Evolutionary conservation across 2,329 filamentous ascomycete species (phyloP).

Genomic region (Chaetothyriales sp.): DNA sequence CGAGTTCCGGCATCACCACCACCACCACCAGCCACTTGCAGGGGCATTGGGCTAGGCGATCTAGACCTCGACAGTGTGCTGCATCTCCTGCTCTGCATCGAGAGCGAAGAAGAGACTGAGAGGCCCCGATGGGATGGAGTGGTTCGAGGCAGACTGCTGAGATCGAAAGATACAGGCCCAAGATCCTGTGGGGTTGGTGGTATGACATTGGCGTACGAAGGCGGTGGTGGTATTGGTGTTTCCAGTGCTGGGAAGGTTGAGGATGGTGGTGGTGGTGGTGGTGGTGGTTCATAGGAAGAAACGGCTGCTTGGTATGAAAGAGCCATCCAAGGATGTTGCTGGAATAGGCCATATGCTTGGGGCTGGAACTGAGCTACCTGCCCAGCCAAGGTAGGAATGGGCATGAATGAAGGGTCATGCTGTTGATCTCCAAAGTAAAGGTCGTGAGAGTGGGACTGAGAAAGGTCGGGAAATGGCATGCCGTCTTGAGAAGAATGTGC

Average conservation of each 20-base stretch:
- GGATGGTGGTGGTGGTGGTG: slow-evolving; percentile 3
- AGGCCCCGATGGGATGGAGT: slow-evolving; percentile 8
- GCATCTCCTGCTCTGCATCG: slow-evolving; percentile 7
- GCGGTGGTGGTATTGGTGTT: slow-evolving; percentile 3
- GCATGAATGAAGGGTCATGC: slow-evolving; percentile 11
- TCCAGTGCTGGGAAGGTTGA: slow-evolving; percentile 4
- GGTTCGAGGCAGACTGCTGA: slow-evolving; percentile 8
- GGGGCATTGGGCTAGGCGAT: slow-evolving; percentile 12
- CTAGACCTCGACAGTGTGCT: slow-evolving; percentile 13
- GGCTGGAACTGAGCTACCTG: slow-evolving; percentile 6
- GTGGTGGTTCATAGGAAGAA: slow-evolving; percentile 12
- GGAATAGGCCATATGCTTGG: slow-evolving; percentile 12
- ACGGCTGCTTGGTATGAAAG: slow-evolving; percentile 10
- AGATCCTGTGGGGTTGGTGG: slow-evolving; percentile 15
- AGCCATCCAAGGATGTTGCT: slow-evolving; percentile 11
- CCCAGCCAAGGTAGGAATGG: slow-evolving; percentile 9
- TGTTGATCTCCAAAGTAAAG: slow-evolving; percentile 11
- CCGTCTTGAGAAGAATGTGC: slow-evolving; percentile 5
- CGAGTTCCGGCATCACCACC: background rate
- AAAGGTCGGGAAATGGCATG: slow-evolving; percentile 7
- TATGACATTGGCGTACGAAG: slow-evolving; percentile 10
- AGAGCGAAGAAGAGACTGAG: slow-evolving; percentile 11
- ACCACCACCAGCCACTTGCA: too few relatives aligned
- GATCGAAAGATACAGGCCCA: slow-evolving; percentile 11
- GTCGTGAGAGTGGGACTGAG: slow-evolving; percentile 8